Percentiles rank a stretch among this genome's conserved stretches.
phyloP scores from a whole-genome alignment of 2,329 filamentous ascomycete genomes.

The Sarocladiaceae sp. region DNA sequence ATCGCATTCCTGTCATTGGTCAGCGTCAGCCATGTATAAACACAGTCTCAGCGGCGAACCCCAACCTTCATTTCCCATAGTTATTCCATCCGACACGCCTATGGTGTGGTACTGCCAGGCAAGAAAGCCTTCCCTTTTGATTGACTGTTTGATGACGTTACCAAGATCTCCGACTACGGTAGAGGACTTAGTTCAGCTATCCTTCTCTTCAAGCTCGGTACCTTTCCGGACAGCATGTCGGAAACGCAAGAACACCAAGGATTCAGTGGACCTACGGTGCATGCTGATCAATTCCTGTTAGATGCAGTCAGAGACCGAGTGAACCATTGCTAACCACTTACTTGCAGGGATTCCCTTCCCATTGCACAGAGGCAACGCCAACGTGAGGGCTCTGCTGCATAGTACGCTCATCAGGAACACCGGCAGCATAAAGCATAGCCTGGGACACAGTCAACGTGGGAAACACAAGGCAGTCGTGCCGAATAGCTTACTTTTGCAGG shows the following conservation, averaged over 20 bases:
- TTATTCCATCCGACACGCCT: conserved; percentile 85
- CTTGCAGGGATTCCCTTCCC: conserved; percentile 98
- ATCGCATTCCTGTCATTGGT: conserved; percentile 74
- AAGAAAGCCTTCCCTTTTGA: conserved; percentile 80
- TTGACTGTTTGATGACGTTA: conserved; percentile 77
- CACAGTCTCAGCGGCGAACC: not conserved
- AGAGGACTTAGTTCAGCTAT: too few species aligned
- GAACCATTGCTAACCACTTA: conserved; percentile 38
- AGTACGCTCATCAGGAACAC: conserved; percentile 73
- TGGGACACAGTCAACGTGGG: conserved; percentile 25
- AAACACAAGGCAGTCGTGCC: not conserved
- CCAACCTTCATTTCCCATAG: conserved; percentile 86
- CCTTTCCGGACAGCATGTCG: too few species aligned
- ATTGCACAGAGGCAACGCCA: conserved; percentile 89
- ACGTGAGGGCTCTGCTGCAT: conserved; percentile 93
- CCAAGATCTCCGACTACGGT: too few species aligned
- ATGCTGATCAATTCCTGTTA: conserved; percentile 29
- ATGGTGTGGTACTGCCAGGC: conserved; percentile 94
- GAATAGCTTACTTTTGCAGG: conserved; percentile 72
- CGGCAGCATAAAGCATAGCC: conserved; percentile 94
- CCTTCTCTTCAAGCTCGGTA: too few species aligned
- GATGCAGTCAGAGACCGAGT: not conserved
- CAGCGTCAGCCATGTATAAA: not conserved
- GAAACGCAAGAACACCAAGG: conserved; percentile 64
- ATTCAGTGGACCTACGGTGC: conserved; percentile 24